Base-by-base conservation (phyloP, 1,284 basidiomycete genomes). In the Thelephora terrestris region DNA sequence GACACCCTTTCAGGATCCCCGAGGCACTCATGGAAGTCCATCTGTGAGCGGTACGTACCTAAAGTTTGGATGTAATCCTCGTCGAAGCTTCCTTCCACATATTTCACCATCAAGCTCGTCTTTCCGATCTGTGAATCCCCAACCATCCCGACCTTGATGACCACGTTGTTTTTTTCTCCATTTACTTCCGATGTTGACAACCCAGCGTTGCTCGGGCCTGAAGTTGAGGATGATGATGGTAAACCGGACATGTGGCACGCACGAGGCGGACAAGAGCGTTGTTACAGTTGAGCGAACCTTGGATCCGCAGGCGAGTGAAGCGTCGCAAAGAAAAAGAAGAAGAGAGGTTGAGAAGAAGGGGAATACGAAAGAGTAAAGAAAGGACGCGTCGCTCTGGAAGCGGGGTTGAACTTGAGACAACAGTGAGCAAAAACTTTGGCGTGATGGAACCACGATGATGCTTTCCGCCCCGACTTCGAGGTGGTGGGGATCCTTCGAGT, bases 21-120 rank as follows among this genome's bases (percentile, higher is more conserved):
- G 25, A 42, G 4, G 7, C 14, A 20, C 17, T 20, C 37, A 27
- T 37, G 5, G 39, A 14, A 7, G 14, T 29, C 16, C 17, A 45
- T 43, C 46, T 16, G 18, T 18, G 5, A 40, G 5, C n/a, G 21
- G 7, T 21, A 70, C 79, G 49, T 58, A 86, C 86, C 92, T 68
- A 97, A 81, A 69, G 94, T 97, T 77, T 98, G 95, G 65, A 98
- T 97, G 70, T 98, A 98, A 69, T 98, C 94, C 73, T 97, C 94
- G 70, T 94, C 91, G 65, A 94, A 94, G 67, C 87, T 91, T 50
- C 93, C 93, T 71, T 97, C 93, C 53, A 95, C 92, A 62, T 97
- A 97, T 73, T 95, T 94, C 62, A 96, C 93, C 93, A 97, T 97
- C 62, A 97, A 75, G 67, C 87, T 91, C 52, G 94, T 97, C 77